Evolutionary conservation across 164 flowering plant species (phyloP).

Genomic region (Vitis vinifera): DNA sequence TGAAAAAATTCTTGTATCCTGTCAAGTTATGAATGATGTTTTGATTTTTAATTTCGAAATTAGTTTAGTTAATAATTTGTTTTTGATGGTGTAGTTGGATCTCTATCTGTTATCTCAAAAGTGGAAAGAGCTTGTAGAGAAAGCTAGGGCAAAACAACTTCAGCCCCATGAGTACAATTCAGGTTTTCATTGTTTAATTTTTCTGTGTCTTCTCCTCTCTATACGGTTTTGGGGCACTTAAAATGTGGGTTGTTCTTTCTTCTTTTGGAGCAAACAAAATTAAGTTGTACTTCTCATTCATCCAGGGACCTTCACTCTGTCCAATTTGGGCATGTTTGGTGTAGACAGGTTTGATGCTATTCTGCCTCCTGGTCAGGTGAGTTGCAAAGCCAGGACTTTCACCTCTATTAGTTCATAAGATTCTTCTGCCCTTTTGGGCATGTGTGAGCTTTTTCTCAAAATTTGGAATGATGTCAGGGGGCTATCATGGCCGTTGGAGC

Average conservation of each 20-base stretch:
- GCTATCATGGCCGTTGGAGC: conserved; percentile 99
- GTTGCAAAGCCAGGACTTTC: conserved; percentile 8
- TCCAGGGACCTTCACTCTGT: conserved; percentile 89
- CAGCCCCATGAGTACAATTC: conserved; percentile 90
- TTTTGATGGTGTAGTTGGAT: conserved; percentile 57
- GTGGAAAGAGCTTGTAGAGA: conserved; percentile 85
- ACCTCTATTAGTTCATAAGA: not conserved
- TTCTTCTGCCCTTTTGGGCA: not conserved
- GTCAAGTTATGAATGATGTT: not conserved
- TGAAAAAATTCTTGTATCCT: too few relatives aligned
- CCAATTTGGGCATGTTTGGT: conserved; percentile 99
- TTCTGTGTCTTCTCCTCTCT: not conserved
- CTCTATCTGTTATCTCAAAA: conserved; percentile 78
- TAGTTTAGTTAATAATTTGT: not conserved
- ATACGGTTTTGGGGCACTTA: not conserved
- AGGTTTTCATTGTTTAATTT: conserved; percentile 39
- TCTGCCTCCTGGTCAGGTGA: conserved; percentile 97
- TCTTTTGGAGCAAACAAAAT: not conserved
- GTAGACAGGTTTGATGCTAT: conserved; percentile 98
- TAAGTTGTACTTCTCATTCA: conserved; percentile 8
- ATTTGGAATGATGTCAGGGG: conserved; percentile 48
- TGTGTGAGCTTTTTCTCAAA: conserved; percentile 1
- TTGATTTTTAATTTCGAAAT: conserved; percentile 1
- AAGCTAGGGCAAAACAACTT: conserved; percentile 86
- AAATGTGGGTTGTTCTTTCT: not conserved